These are phyloP conservation scores for Davidsoniella australis DNA, from an alignment of 2,329 filamentous ascomycete genomes.

Conservation along the genomic window DNA sequence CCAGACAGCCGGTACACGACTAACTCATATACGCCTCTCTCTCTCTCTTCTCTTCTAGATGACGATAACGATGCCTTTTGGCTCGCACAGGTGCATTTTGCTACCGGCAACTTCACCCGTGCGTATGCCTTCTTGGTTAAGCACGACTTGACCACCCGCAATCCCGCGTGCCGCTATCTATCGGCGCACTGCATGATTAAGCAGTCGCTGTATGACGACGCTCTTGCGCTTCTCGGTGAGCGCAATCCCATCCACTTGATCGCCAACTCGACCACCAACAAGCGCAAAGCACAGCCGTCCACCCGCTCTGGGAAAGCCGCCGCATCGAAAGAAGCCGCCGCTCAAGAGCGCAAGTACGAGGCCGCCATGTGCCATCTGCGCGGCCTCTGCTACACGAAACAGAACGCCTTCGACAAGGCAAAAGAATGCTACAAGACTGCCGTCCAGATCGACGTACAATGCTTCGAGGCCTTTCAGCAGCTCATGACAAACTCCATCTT, in stretches of 20 bases:
- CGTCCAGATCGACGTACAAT: slow-evolving; percentile 90
- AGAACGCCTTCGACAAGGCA: slow-evolving; percentile 90
- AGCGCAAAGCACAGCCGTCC: slow-evolving; percentile 41
- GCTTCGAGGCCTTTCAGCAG: slow-evolving; percentile 95
- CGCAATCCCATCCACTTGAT: slow-evolving; percentile 87
- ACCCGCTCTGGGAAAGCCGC: slow-evolving; percentile 25
- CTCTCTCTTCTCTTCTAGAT: slow-evolving; percentile 33
- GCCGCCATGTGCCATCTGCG: slow-evolving; percentile 94
- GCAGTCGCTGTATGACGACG: slow-evolving; percentile 78
- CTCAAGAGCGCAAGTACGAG: slow-evolving; percentile 54
- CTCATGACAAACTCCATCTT: slow-evolving; percentile 93
- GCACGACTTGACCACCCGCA: slow-evolving; percentile 65
- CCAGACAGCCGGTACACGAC: no score
- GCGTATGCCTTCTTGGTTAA: slow-evolving; percentile 73
- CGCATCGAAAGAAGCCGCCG: slow-evolving; percentile 4
- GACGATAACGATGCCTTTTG: slow-evolving; percentile 90
- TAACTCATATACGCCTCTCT: background rate
- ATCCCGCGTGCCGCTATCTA: slow-evolving; percentile 78
- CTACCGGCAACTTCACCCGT: slow-evolving; percentile 83
- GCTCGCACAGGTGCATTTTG: slow-evolving; percentile 96
- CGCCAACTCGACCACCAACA: slow-evolving; percentile 36
- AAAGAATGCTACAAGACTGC: slow-evolving; percentile 98
- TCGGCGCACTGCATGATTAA: slow-evolving; percentile 90
- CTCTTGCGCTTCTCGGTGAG: slow-evolving; percentile 70
- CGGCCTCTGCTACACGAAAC: slow-evolving; percentile 86